Evolutionary conservation across 257 asterid species (phyloP).

Genomic region (Solanum sparsipilum): DNA sequence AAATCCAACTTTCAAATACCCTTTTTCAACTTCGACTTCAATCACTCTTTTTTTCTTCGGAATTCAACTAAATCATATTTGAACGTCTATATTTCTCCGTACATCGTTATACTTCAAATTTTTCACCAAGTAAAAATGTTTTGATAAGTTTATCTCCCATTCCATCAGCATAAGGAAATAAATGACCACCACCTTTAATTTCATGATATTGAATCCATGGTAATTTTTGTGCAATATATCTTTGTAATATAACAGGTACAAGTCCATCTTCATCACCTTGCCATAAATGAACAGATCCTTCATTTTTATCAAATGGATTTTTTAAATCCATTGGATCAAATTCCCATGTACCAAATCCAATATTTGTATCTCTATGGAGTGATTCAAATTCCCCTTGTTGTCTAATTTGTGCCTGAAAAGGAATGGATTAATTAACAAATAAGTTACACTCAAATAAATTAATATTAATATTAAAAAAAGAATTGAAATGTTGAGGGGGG

Average conservation of each 20-base stretch:
- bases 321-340: constrained; percentile 61
- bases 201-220: constrained; percentile 84
- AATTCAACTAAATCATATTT: neutral
- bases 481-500: neutral
- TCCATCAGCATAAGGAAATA: constrained; percentile 49
- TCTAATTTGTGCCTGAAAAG: constrained; percentile 25
- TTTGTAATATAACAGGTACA: constrained; percentile 52
- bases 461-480: neutral
- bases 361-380: constrained; percentile 41
- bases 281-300: constrained; percentile 63
- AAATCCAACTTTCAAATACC: neutral
- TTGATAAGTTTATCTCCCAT: constrained; percentile 40
- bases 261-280: constrained; percentile 71
- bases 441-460: neutral
- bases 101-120: neutral
- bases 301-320: constrained; percentile 43
- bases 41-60: no score
- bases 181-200: constrained; percentile 57
- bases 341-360: constrained; percentile 76
- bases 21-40: neutral
- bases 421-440: neutral
- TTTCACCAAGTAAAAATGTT: constrained; percentile 34
- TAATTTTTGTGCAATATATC: constrained; percentile 42
- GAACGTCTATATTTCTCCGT: neutral
- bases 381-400: constrained; percentile 76